These are phyloP conservation scores for Claviceps purpurea DNA, from an alignment of 2,329 filamentous ascomycete species.

Conservation along the genomic window DNA sequence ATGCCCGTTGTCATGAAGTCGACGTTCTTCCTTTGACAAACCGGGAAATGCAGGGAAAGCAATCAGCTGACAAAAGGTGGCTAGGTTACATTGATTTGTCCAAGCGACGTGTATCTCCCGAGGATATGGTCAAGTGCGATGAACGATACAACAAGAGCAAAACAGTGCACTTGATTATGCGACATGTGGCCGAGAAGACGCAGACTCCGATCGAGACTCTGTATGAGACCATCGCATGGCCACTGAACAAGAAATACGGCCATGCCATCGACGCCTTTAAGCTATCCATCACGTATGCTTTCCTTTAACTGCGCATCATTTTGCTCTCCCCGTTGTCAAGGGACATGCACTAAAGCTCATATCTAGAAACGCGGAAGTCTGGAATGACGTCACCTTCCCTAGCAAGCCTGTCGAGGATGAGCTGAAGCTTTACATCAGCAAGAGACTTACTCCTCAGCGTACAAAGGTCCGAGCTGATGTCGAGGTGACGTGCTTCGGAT, in stretches of 20 bases:
- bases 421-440: constrained; percentile 88
- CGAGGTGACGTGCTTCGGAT: constrained; percentile 88
- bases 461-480: constrained; percentile 98
- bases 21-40: neutral
- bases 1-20: neutral
- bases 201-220: constrained; percentile 85
- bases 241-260: constrained; percentile 92
- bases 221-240: constrained; percentile 93
- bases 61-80: constrained; percentile 14
- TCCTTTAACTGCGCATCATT: neutral
- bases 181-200: constrained; percentile 96
- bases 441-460: constrained; percentile 93
- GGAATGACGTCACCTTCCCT: constrained; percentile 84
- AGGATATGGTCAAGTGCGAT: constrained; percentile 97
- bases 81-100: constrained; percentile 88
- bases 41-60: constrained; percentile 1
- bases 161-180: constrained; percentile 98
- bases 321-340: neutral
- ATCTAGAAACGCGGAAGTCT: constrained; percentile 80
- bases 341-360: neutral
- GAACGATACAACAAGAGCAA: constrained; percentile 99
- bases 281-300: constrained; percentile 81
- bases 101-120: constrained; percentile 92
- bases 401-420: constrained; percentile 77
- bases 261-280: constrained; percentile 98